Conservation (phyloP, 495 filamentous ascomycete species). For the Halenospora varia region DNA sequence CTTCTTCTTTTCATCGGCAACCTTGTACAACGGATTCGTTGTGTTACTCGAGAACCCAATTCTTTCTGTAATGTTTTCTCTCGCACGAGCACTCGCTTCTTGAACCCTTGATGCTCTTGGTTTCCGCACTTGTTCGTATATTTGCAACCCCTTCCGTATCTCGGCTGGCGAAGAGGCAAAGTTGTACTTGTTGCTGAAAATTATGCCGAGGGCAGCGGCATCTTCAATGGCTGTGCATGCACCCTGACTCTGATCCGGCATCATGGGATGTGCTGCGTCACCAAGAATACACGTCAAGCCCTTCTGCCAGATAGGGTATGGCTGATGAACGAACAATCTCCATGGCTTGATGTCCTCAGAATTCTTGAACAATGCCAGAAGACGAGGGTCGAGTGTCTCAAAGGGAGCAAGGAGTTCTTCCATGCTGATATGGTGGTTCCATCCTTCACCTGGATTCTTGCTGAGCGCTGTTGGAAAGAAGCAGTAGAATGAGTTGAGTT, state of each 20-base stretch:
- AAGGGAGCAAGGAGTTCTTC: constrained; percentile 19
- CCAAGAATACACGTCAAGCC: constrained; percentile 57
- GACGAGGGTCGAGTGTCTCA: constrained; percentile 20
- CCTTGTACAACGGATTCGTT: constrained; percentile 38
- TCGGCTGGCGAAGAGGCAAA: constrained; percentile 33
- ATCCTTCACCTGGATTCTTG: constrained; percentile 19
- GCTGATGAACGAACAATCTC: constrained; percentile 37
- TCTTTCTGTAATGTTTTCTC: constrained; percentile 22
- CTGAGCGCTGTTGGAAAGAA: constrained; percentile 25
- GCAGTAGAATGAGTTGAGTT: constrained; percentile 29
- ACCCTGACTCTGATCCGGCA: constrained; percentile 49
- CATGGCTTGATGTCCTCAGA: constrained; percentile 34
- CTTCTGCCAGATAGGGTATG: constrained; percentile 34
- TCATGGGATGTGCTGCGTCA: constrained; percentile 65
- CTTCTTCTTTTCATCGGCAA: constrained; percentile 41
- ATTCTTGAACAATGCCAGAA: constrained; percentile 16
- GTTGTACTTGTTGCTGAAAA: constrained; percentile 41
- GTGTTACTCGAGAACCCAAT: constrained; percentile 45
- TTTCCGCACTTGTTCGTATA: constrained; percentile 43
- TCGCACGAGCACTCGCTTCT: constrained; percentile 27
- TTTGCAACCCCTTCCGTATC: constrained; percentile 31
- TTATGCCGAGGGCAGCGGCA: constrained; percentile 40
- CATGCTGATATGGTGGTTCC: constrained; percentile 15
- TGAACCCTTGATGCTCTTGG: constrained; percentile 37
- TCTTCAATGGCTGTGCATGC: constrained; percentile 50